These are phyloP conservation scores for Kodamaea arcana DNA, from an alignment of 1,139 yeast species.

Conservation along the genomic window DNA sequence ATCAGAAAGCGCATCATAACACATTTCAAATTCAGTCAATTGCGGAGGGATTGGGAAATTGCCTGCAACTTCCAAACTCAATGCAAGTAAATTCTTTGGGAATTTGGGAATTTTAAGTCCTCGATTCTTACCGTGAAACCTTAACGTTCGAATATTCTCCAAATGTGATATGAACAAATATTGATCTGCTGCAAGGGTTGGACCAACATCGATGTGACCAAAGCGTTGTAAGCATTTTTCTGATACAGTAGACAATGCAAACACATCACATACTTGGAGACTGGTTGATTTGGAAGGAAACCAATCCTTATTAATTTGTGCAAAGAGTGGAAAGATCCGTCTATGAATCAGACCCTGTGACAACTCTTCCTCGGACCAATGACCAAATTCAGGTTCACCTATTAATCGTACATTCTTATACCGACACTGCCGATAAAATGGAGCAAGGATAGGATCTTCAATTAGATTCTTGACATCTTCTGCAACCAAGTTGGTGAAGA, in stretches of 20 bases:
- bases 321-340: background rate
- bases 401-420: background rate
- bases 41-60: background rate
- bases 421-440: background rate
- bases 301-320: background rate
- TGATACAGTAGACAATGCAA: background rate
- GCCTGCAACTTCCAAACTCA: background rate
- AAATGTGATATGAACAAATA: background rate
- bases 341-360: background rate
- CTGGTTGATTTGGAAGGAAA: background rate
- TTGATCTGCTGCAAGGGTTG: background rate
- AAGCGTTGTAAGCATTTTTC: background rate
- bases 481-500: background rate
- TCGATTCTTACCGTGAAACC: background rate
- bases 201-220: background rate
- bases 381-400: background rate
- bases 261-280: background rate
- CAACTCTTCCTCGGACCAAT: background rate
- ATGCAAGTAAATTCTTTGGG: background rate
- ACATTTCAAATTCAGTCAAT: background rate
- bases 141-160: background rate
- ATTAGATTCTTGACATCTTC: background rate
- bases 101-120: background rate
- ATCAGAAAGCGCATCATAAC: background rate
- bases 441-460: background rate